phyloP scores from a whole-genome alignment of 495 filamentous ascomycete genomes.

The Aspergillus mulundensis region DNA sequence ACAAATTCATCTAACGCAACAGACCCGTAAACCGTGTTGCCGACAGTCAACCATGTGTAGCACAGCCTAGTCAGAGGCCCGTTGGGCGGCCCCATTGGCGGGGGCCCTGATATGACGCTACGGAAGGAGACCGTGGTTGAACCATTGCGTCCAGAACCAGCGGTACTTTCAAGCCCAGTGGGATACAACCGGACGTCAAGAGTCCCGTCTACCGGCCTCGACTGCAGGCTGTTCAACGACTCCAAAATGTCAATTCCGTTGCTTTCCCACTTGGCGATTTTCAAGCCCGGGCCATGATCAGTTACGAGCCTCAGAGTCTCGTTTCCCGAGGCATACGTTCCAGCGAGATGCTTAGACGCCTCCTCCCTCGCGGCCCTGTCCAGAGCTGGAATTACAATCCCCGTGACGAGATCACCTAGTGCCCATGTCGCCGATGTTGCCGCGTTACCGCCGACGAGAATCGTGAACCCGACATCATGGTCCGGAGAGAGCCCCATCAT shows the following conservation, averaged over 20 bases:
- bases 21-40: conserved; percentile 28
- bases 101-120: conserved; percentile 33
- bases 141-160: conserved; percentile 22
- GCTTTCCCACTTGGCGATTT: conserved; percentile 35
- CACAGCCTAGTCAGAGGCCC: conserved; percentile 23
- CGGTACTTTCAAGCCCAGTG: conserved; percentile 25
- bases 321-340: conserved; percentile 37
- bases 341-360: conserved; percentile 30
- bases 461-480: conserved; percentile 48
- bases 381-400: conserved; percentile 38
- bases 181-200: conserved; percentile 47
- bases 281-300: conserved; percentile 41
- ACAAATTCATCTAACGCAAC: conserved; percentile 41
- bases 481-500: conserved; percentile 47
- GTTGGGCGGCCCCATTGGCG: conserved; percentile 9
- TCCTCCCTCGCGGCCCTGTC: conserved; percentile 44
- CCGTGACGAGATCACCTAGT: conserved; percentile 31
- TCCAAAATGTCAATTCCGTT: conserved; percentile 37
- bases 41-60: conserved; percentile 25
- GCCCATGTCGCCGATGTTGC: conserved; percentile 15
- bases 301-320: conserved; percentile 39
- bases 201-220: not conserved
- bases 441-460: conserved; percentile 40
- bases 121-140: conserved; percentile 38
- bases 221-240: conserved; percentile 17